phyloP scores from a whole-genome alignment of 1,284 basidiomycete genomes.

The Malassezia yamatoensis region DNA sequence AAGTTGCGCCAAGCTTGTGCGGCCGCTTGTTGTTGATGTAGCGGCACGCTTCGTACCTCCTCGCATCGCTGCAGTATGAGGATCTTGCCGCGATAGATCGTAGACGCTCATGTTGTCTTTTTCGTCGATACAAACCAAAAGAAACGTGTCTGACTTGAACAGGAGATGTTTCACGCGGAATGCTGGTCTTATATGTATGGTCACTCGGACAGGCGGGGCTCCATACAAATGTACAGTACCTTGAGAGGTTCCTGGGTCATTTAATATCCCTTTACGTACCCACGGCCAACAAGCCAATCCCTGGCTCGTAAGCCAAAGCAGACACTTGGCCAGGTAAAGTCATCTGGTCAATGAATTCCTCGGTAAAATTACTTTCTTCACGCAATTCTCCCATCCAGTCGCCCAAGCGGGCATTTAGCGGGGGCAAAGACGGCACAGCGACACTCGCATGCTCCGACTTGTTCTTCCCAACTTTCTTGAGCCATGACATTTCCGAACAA shows the following conservation, averaged over 20 bases:
- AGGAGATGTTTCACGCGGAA: conserved; percentile 57
- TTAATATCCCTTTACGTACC: not conserved
- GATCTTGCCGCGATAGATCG: conserved; percentile 56
- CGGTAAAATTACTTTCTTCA: conserved; percentile 23
- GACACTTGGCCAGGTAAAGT: conserved; percentile 45
- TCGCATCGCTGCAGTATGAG: conserved; percentile 23
- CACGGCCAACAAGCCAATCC: conserved; percentile 58
- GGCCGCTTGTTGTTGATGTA: not conserved
- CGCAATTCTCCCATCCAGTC: conserved; percentile 17
- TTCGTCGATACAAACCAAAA: conserved; percentile 61
- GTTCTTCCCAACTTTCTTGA: conserved; percentile 9
- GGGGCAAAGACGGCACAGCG: not conserved
- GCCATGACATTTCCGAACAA: conserved; percentile 13
- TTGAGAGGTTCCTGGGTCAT: conserved; percentile 51
- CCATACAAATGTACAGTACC: conserved; percentile 61
- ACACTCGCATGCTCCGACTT: not conserved
- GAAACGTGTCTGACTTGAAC: conserved; percentile 57
- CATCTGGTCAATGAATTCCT: conserved; percentile 38
- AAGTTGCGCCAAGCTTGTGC: not conserved
- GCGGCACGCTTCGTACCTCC: conserved; percentile 50
- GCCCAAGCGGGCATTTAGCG: conserved; percentile 6
- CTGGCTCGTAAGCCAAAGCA: conserved; percentile 42
- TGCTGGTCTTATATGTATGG: conserved; percentile 54
- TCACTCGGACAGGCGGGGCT: conserved; percentile 57
- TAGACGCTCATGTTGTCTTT: conserved; percentile 60